Evolutionary conservation across 257 asterid genomes (phyloP), one percentile per base, ranked within the genome.

Genomic region (Hygrophila difformis): DNA sequence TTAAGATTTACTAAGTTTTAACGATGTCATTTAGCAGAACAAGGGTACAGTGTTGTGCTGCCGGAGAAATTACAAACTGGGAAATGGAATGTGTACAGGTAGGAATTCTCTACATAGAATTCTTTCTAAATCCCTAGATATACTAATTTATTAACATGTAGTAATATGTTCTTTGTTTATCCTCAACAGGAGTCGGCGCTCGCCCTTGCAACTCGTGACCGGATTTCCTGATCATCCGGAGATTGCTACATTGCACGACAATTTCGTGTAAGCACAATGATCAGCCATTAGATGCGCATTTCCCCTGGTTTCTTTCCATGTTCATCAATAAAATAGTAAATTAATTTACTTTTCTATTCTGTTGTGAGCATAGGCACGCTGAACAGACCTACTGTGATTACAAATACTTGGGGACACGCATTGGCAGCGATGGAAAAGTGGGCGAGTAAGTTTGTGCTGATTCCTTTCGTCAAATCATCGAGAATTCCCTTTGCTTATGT

Each of bases 61-160:
- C 98, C 98, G 3, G 98, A 89, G 76, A 89, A 80, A 72, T 55
- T 89, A 71, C 81, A 80, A 42, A 73, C 88, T 1, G 98, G 96
- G 42, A 85, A 89, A 68, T 89, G 98, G 98, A 73, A 85, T 64
- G 98, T 89, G 9, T 80, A 89, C 74, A 89, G 98, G 98, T 89
- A 44, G 49, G 19, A 52, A 34, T n/a, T n/a, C n/a, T n/a, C n/a
- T n/a, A n/a, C 42, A 21, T 40, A 34, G 33, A 49, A 41, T 29
- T 34, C 16, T 15, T 35, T 51, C 15, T 23, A 17, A 39, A 4
- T 39, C 14, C 44, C 5, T 18, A 39, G 12, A 39, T 24, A 6
- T 11, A 39, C 3, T 17, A 12, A 14, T 20, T 44, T 47, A 22
- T 35, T 35, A 36, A 41, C 34, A 45, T 47, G 19, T 34, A 40